Evolutionary conservation across 495 filamentous ascomycete genomes (phyloP).

Genomic region (Trichoderma reesei): DNA sequence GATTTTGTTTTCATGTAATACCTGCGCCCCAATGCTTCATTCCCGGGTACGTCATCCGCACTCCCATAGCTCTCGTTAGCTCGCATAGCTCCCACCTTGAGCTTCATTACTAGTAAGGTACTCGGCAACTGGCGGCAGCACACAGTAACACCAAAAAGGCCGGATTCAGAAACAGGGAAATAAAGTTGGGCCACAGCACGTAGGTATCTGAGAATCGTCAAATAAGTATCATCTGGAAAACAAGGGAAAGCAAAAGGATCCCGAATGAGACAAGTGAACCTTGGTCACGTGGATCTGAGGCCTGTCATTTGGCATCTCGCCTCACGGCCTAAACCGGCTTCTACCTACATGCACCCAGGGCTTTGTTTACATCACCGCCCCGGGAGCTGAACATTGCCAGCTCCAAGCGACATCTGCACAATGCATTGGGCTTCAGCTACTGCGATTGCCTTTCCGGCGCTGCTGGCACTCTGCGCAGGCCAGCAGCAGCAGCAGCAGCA

Average conservation of each 20-base stretch:
- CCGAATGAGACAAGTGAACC: background rate
- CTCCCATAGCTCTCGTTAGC: background rate
- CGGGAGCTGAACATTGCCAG: background rate
- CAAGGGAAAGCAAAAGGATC: background rate
- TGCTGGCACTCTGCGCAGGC: background rate
- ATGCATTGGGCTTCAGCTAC: background rate
- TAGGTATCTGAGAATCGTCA: background rate
- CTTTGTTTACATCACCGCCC: background rate
- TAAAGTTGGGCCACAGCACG: background rate
- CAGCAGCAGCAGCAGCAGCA: conserved; percentile 6
- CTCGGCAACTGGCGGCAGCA: background rate
- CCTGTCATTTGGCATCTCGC: background rate
- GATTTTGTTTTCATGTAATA: too few species aligned
- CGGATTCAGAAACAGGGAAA: background rate
- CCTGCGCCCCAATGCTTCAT: too few species aligned
- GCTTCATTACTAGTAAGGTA: background rate
- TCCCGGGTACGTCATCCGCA: background rate
- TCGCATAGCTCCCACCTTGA: background rate
- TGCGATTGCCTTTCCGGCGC: background rate
- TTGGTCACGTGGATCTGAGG: background rate
- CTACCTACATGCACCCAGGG: background rate
- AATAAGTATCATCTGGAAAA: background rate
- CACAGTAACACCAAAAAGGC: background rate
- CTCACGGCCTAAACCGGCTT: background rate
- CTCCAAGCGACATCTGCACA: background rate